Percentiles rank a stretch among this genome's conserved stretches.
phyloP scores from a whole-genome alignment of 83 land plant species.

The Picea engelmannii region DNA sequence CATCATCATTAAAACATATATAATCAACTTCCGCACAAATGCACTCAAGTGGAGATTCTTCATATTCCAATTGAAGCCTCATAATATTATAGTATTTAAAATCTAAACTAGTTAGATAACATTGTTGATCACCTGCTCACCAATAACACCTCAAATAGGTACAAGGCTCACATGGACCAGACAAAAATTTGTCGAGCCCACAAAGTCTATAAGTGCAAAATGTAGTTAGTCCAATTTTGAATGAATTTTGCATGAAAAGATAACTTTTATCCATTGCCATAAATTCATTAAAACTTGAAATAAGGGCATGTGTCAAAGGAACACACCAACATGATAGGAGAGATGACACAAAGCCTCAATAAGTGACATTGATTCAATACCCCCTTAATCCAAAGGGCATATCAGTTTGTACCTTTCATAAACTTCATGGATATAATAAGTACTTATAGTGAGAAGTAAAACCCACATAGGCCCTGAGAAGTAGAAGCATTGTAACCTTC shows the following conservation, averaged over 20 bases:
- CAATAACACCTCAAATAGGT: conserved; percentile 83
- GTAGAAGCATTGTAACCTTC: neutral
- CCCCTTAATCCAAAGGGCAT: conserved; percentile 56
- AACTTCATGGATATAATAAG: neutral
- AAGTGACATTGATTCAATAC: conserved; percentile 93
- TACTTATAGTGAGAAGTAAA: neutral
- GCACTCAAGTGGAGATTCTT: no score
- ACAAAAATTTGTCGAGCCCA: conserved; percentile 80
- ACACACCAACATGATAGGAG: conserved; percentile 63
- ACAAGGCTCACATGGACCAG: conserved; percentile 89
- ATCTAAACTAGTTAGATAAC: neutral
- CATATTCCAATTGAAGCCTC: no score
- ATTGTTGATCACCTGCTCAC: conserved; percentile 66
- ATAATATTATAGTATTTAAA: no score
- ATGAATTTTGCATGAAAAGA: neutral
- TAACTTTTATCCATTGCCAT: no score
- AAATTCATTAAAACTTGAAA: neutral
- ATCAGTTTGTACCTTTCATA: neutral
- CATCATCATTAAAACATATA: no score
- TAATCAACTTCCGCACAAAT: no score
- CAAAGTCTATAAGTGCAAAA: conserved; percentile 5
- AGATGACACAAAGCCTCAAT: conserved; percentile 87
- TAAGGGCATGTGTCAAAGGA: no score
- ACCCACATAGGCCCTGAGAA: neutral
- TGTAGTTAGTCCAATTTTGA: neutral